Evolutionary conservation across 306 rosid genomes (phyloP).

Genomic region (Citrullus colocynthis): DNA sequence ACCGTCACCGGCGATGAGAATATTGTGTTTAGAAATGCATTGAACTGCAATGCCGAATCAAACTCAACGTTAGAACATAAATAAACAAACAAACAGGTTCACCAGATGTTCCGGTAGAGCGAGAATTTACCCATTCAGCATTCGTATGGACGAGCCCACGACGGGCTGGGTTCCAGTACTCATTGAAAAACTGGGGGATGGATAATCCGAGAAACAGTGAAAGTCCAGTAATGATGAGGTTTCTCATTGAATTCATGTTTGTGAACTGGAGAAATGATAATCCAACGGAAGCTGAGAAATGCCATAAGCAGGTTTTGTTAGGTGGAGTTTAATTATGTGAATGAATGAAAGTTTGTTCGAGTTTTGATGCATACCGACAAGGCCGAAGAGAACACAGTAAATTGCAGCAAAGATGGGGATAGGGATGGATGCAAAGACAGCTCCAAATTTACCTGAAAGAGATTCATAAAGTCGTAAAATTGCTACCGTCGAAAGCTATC

Average conservation of each 20-base stretch:
- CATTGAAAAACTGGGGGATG: slow-evolving; percentile 68
- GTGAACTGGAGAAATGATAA: slow-evolving; percentile 91
- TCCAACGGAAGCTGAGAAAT: slow-evolving; percentile 74
- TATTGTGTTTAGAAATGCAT: slow-evolving; percentile 76
- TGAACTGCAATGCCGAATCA: slow-evolving; percentile 48
- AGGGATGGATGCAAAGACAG: slow-evolving; percentile 96
- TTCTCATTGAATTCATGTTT: slow-evolving; percentile 94
- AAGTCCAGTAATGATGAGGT: slow-evolving; percentile 77
- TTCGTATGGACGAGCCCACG: slow-evolving; percentile 75
- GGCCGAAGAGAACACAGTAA: slow-evolving; percentile 82
- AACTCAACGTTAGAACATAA: neutral
- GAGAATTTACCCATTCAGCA: slow-evolving; percentile 68
- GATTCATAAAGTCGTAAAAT: neutral
- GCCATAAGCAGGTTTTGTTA: slow-evolving; percentile 6
- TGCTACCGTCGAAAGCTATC: neutral
- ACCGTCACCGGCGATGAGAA: slow-evolving; percentile 80
- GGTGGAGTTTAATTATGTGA: neutral
- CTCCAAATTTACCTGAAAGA: slow-evolving; percentile 79
- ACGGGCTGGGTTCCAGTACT: slow-evolving; percentile 38
- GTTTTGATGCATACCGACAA: slow-evolving; percentile 52
- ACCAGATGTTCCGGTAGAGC: neutral
- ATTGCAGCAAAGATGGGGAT: slow-evolving; percentile 74
- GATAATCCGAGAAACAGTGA: slow-evolving; percentile 86
- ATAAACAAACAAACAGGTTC: neutral
- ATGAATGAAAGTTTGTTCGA: neutral